Percentiles rank a stretch among this genome's conserved stretches.
Conservation (phyloP, 2,329 filamentous ascomycete species). For the Pestalotiopsis sp. region DNA sequence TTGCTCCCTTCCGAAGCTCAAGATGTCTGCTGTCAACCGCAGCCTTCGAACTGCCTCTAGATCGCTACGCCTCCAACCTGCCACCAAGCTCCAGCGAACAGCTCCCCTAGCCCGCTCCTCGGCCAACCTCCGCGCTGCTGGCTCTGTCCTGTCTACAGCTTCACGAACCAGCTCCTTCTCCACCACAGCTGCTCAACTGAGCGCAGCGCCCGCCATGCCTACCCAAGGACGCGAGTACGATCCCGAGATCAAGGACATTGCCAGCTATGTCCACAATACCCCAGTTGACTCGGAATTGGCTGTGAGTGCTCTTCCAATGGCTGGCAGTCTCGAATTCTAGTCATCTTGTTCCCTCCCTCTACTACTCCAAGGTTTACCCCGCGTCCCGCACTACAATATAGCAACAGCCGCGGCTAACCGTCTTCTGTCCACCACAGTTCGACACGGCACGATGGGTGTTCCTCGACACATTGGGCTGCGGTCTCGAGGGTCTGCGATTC, state of each 20-base stretch:
- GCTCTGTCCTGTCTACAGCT: slow-evolving; percentile 32
- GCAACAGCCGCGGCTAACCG: slow-evolving; percentile 28
- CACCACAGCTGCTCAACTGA: slow-evolving; percentile 47
- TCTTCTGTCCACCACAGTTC: slow-evolving; percentile 56
- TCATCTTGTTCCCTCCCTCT: not conserved
- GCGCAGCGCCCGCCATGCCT: slow-evolving; percentile 51
- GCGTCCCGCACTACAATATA: slow-evolving; percentile 5
- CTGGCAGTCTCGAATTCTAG: not conserved
- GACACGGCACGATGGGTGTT: slow-evolving; percentile 97
- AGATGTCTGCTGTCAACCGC: slow-evolving; percentile 56
- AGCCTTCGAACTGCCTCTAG: slow-evolving; percentile 55
- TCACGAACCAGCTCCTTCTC: slow-evolving; percentile 44
- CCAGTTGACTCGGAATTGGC: slow-evolving; percentile 88
- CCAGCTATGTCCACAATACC: slow-evolving; percentile 90
- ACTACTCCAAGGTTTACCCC: slow-evolving; percentile 17
- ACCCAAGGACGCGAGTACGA: slow-evolving; percentile 69
- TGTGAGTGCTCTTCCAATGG: slow-evolving; percentile 54
- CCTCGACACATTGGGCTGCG: slow-evolving; percentile 94
- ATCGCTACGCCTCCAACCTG: slow-evolving; percentile 49
- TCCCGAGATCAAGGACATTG: slow-evolving; percentile 92
- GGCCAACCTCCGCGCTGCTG: slow-evolving; percentile 20
- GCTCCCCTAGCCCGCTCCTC: slow-evolving; percentile 34
- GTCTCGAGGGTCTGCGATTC: slow-evolving; percentile 92
- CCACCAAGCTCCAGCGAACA: slow-evolving; percentile 31
- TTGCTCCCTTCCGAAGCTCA: not conserved